Evolutionary conservation across 148 eudicot genomes (phyloP), one percentile per base, ranked within the genome.

Genomic region (Fallopia convolvulus): DNA sequence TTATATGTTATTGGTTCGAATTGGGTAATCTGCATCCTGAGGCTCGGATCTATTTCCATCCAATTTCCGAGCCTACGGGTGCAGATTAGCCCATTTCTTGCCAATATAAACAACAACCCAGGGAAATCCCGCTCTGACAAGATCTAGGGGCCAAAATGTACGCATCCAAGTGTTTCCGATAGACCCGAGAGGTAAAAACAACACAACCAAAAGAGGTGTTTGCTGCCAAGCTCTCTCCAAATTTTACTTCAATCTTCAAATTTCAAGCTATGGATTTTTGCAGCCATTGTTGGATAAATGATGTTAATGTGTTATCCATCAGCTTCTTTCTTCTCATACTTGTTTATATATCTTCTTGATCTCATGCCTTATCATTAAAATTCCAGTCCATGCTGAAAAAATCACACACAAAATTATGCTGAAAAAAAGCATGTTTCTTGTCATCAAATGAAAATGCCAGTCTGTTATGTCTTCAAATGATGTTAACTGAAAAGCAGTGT

Each of bases 11-110:
- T 75, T 75, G 68, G 77, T 52, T 30, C 55, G 41, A 50, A 75
- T 18, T 75, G 66, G 77, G 77, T 53, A 75, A 75, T 75, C 77
- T 75, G 65, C 77, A 75, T 75, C 77, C 65, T 75, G 77, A 75
- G 66, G 77, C 77, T 75, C 77, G 8, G 61, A 75, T 55, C 14
- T 53, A 30, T 33, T 17, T 42, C 2, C 6, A 39, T 72, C 75
- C 18, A 20, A 41, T 55, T 13, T 75, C 65, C 18, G 77, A 75
- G 77, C 77, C 77, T 75, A 23, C 44, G 30, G 68, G 14, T 75
- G 68, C 46, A 55, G 66, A 53, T 55, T 49, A 55, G 17, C 77
- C 20, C 15, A 2, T 49, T 49, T 47, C 36, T 74, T 23, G 30
- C 58, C 76, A 9, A 49, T 14, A 74, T 26, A 26, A 26, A 26